Base-by-base conservation (phyloP, 768 basidiomycete species). In the Sporobolomyces roseus region DNA sequence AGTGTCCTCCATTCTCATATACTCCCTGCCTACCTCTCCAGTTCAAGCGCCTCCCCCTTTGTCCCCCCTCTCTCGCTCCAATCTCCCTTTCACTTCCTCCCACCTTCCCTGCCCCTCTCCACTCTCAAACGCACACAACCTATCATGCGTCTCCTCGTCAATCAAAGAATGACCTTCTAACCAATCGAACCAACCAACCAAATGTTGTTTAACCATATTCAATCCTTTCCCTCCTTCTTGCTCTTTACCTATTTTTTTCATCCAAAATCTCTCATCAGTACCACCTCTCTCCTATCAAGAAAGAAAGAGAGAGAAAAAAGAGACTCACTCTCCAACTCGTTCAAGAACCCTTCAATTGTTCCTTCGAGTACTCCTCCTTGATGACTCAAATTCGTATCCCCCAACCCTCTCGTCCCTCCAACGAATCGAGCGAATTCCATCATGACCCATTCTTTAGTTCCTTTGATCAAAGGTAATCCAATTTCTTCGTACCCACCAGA, bases 131-230 rank as follows among this genome's bases (percentile, higher is more conserved):
- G n/a, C 16, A 16, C 21, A 19, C 25, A 64, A 21, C 5, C 23
- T 4, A 4, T 17, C 7, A 5, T 36, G 36, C 27, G 21, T 12
- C 12, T 27, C 25, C 23, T 38, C 27, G 14, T 21, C 21, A 55
- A 68, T 46, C 54, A 71, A 45, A 17, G 6, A 62, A 63, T 67
- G 41, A 17, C 62, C 66, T 4, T 67, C 65, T 46, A 72, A 53
- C 16, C 61, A 72, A 63, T 72, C 70, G 43, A 64, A 61, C n/a
- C 63, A 36, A 7, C 35, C 32, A 41, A 50, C 25, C 29, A 72
- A 29, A 33, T 43, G 36, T 12, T n/a, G n/a, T 3, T 50, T 49
- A 7, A 41, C 27, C 23, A 30, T n/a, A 32, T 19, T 19, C 23
- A 9, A 55, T 48, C 23, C 27, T 25, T 4, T 43, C 12, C 55